Base-by-base conservation (phyloP, 345 rosid species). In the Hibiscus syriacus region DNA sequence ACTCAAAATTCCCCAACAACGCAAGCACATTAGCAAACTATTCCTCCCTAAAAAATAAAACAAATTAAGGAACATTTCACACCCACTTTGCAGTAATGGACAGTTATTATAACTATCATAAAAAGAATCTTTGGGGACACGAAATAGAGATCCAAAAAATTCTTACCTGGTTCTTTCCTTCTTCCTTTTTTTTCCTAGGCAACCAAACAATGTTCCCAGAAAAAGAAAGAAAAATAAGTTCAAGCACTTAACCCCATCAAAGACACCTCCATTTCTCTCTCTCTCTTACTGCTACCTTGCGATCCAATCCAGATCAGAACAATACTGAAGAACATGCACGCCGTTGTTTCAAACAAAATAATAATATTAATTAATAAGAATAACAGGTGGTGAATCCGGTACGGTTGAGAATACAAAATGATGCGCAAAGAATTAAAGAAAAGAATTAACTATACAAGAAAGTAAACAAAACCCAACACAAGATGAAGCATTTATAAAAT, bases 251-350 rank as follows among this genome's bases (percentile, higher is more conserved):
- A 75, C 74, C 69, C 79, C 74, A 65, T 64, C 71, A 57, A 30
- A 29, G 38, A 52, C 68, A 49, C 27, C 6, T 68, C 26, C 61
- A 16, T 39, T 39, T 23, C 50, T 74, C 79, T 79, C 48, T 76
- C 64, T 70, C 67, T 45, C 77, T 14, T 59, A 46, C 32, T 54
- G 39, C 52, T 17, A 79, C 78, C 81, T 82, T 83, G 84, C 66
- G 87, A 89, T 92, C 90, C 88, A 86, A 80, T 83, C 83, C 88
- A 89, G 88, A 89, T 87, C 92, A 87, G 92, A 34, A 86, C 82
- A 80, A 87, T 6, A 79, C 81, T 78, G 78, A 78, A 82, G 73
- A 81, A 81, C 82, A 83, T 72, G 86, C 87, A 84, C 80, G 93
- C 81, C 87, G 78, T 77, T 67, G 77, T 73, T 86, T 77, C 84